These are phyloP conservation scores for Neonectria ditissima DNA, from an alignment of 2,329 filamentous ascomycete genomes.

Conservation along the genomic window DNA sequence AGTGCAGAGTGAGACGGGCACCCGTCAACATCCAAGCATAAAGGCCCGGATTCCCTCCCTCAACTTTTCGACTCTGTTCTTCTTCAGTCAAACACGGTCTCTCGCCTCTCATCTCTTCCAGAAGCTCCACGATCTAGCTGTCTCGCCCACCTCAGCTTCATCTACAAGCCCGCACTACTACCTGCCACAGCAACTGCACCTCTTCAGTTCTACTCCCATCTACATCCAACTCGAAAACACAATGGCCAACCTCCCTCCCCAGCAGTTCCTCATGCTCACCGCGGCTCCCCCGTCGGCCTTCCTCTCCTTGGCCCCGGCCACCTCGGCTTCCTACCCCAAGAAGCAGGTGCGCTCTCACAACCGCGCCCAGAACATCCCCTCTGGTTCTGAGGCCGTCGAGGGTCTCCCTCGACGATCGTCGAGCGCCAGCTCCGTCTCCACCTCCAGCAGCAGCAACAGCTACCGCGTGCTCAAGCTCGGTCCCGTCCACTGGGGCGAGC, in stretches of 20 bases:
- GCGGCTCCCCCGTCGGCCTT: slow-evolving; percentile 53
- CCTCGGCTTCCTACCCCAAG: slow-evolving; percentile 67
- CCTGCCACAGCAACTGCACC: slow-evolving; percentile 12
- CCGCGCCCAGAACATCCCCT: slow-evolving; percentile 35
- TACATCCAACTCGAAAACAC: slow-evolving; percentile 29
- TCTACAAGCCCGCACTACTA: slow-evolving; percentile 18
- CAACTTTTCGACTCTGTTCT: slow-evolving; percentile 19
- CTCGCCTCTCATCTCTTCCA: slow-evolving; percentile 26
- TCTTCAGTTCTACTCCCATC: slow-evolving; percentile 12
- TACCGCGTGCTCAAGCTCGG: slow-evolving; percentile 72
- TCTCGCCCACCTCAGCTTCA: slow-evolving; percentile 42
- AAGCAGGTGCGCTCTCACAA: slow-evolving; percentile 48
- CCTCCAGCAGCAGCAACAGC: slow-evolving; percentile 55
- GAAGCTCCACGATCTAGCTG: slow-evolving; percentile 34
- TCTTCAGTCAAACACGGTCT: slow-evolving; percentile 35
- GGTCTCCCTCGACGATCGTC: slow-evolving; percentile 62
- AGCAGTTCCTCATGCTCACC: slow-evolving; percentile 45
- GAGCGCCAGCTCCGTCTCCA: slow-evolving; percentile 46
- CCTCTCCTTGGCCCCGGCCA: slow-evolving; percentile 69
- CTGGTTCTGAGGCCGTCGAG: slow-evolving; percentile 40
- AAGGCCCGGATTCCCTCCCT: slow-evolving; percentile 45
- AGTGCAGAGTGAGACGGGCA: too few relatives aligned
- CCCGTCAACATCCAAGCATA: slow-evolving; percentile 39
- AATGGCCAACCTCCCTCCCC: slow-evolving; percentile 43
- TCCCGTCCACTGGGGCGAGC: slow-evolving; percentile 73